A percentile compares a stretch with the other conserved stretches of the same genome.
Conservation (phyloP, 306 rosid genomes). For the Morella rubra region DNA sequence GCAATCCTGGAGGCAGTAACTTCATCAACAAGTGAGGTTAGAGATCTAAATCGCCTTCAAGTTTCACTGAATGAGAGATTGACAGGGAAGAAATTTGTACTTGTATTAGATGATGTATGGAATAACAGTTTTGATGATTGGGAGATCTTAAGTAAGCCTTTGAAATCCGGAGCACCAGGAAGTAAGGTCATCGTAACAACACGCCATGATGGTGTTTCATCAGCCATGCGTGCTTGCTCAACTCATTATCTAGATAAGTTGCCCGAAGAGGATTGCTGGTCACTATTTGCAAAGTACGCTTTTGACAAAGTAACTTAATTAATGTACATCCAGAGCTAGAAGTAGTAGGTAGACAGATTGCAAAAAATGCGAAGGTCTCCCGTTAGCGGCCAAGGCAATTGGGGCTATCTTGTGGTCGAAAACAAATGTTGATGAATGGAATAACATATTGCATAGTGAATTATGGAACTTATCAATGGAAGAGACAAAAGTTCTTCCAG, state of each 20-base stretch:
- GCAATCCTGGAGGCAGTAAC: slow-evolving; percentile 18
- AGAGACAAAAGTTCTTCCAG: neutral
- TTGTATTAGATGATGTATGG: slow-evolving; percentile 32
- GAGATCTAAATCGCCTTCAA: neutral
- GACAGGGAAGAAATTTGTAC: slow-evolving; percentile 9
- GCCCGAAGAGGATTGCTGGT: slow-evolving; percentile 8
- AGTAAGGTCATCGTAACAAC: slow-evolving; percentile 30
- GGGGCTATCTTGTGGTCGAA: slow-evolving; percentile 4
- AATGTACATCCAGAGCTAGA: neutral
- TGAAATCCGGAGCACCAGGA: neutral
- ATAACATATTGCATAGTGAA: neutral
- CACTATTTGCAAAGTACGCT: slow-evolving; percentile 11
- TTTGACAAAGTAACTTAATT: neutral
- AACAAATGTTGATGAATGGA: neutral
- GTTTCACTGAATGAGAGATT: neutral
- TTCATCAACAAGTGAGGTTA: neutral
- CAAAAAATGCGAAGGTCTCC: slow-evolving; percentile 18
- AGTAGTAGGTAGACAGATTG: slow-evolving; percentile 16
- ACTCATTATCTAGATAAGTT: neutral
- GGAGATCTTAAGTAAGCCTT: neutral
- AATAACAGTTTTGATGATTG: slow-evolving; percentile 1
- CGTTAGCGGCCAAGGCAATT: slow-evolving; percentile 22
- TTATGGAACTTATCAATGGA: neutral
- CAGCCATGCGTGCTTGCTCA: neutral
- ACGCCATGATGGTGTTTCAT: slow-evolving; percentile 11